Base-by-base conservation (phyloP, 495 filamentous ascomycete genomes). In the Aspergillus carlsbadensis region DNA sequence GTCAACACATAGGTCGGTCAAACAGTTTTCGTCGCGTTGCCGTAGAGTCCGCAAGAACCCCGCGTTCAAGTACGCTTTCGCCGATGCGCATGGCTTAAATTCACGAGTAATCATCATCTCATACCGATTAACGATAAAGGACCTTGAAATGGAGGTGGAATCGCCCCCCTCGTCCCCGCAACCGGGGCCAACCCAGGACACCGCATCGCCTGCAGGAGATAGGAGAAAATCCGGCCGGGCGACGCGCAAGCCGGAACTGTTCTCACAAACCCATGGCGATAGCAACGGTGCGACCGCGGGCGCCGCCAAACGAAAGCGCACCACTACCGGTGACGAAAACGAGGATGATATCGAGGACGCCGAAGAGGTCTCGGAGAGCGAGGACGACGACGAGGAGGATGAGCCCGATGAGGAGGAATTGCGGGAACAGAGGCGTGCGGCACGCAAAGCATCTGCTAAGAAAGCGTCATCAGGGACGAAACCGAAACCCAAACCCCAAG, bases 191-290 rank as follows among this genome's bases (percentile, higher is more conserved):
- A 56, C 56, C 46, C 64, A 63, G 47, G 64, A 58, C 24, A 54
- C 66, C 20, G 65, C 71, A 33, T 66, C 65, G 62, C 78, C 82
- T 60, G 78, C 83, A 15, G 37, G 45, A 69, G 78, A 79, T 73
- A 65, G 87, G 67, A 84, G 92, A 68, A 89, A 89, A 65, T 96
- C 91, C 44, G 88, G 88, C 75, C 89, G 92, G 73, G 84, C 86
- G 72, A 82, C 85, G 58, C 89, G 86, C 60, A 85, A 82, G 57
- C 90, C 90, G 47, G 80, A 84, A 62, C 80, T 85, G 39, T 90
- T 85, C 72, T 79, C 77, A 5, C 68, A 79, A 47, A 78, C 61
- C 22, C 64, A 64, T 33, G 65, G 72, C 57, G 68, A 68, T 41
- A 56, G 55, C 21, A 60, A 68, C 22, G 65, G 67, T 5, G 66